Percentiles rank a stretch among this genome's conserved stretches.
Evolutionary conservation across 768 basidiomycete genomes (phyloP).

Genomic region (Termitomyces sp.): DNA sequence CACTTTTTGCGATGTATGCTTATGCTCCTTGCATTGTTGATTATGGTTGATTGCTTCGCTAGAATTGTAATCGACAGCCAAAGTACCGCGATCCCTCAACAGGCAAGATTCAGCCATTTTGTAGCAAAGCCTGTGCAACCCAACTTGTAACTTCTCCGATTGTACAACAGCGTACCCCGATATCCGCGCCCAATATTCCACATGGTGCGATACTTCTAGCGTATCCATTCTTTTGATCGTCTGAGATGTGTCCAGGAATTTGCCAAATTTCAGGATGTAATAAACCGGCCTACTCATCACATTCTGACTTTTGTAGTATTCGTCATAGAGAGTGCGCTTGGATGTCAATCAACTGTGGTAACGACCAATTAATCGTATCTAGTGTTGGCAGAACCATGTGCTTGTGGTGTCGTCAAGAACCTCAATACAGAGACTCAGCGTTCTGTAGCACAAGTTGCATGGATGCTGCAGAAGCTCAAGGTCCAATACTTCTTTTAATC

Average conservation of each 20-base stretch:
- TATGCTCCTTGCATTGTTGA: background rate
- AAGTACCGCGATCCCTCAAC: conserved; percentile 49
- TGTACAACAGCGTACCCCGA: background rate
- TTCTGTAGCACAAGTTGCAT: conserved; percentile 54
- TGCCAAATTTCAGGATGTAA: background rate
- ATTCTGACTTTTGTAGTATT: background rate
- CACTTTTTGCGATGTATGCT: conserved; percentile 38
- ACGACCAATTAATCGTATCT: background rate
- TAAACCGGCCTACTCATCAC: background rate
- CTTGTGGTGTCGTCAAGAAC: conserved; percentile 49
- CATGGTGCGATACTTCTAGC: background rate
- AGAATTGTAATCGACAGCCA: conserved; percentile 57
- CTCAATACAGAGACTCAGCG: conserved; percentile 49
- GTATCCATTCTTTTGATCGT: background rate
- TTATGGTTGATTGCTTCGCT: background rate
- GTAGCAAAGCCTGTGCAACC: conserved; percentile 53
- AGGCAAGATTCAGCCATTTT: conserved; percentile 40
- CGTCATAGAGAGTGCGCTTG: background rate
- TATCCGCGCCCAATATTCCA: background rate
- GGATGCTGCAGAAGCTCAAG: conserved; percentile 46
- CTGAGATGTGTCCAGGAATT: background rate
- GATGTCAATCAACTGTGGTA: background rate
- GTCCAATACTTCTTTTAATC: conserved; percentile 54
- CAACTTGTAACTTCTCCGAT: background rate
- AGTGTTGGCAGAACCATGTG: conserved; percentile 48